Conservation (phyloP, 2,329 filamentous ascomycete genomes). For the Cytospora chrysosperma region DNA sequence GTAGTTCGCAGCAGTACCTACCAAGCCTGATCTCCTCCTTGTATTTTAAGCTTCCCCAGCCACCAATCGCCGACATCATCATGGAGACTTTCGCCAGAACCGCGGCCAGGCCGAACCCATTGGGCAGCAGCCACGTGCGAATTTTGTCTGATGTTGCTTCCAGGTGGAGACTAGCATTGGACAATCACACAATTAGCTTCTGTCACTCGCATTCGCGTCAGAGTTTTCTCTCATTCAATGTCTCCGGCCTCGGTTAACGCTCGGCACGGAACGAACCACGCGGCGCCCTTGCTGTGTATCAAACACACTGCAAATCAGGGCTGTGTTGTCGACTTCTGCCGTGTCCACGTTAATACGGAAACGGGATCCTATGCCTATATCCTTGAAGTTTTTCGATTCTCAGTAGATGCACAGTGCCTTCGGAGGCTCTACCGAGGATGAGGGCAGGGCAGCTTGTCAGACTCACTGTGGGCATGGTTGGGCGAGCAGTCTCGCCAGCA, state of each 20-base stretch:
- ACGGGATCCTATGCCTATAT: constrained; percentile 3
- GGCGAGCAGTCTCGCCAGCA: not conserved
- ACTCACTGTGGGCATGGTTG: constrained; percentile 4
- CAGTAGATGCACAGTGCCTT: not conserved
- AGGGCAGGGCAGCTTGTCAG: not conserved
- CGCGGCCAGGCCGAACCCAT: constrained; percentile 29
- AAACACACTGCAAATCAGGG: not conserved
- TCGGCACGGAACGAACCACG: constrained; percentile 8
- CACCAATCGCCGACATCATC: constrained; percentile 14
- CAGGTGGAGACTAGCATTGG: constrained; percentile 31
- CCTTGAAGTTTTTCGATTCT: not conserved
- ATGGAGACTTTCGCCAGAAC: constrained; percentile 17
- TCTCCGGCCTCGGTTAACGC: constrained; percentile 24
- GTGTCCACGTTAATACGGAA: constrained; percentile 19
- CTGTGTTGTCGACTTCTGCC: no score
- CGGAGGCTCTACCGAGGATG: constrained; percentile 4
- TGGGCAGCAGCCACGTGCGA: constrained; percentile 36
- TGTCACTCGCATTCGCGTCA: constrained; percentile 23
- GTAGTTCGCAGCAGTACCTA: constrained; percentile 5
- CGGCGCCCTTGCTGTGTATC: constrained; percentile 6
- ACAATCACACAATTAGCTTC: constrained; percentile 28
- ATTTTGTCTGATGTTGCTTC: constrained; percentile 29
- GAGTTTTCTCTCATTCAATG: constrained; percentile 17
- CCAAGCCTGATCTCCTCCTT: constrained; percentile 19
- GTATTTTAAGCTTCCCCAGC: not conserved